These are phyloP conservation scores for Calendula officinalis DNA, from an alignment of 129 eudicot species.

Conservation along the genomic window DNA sequence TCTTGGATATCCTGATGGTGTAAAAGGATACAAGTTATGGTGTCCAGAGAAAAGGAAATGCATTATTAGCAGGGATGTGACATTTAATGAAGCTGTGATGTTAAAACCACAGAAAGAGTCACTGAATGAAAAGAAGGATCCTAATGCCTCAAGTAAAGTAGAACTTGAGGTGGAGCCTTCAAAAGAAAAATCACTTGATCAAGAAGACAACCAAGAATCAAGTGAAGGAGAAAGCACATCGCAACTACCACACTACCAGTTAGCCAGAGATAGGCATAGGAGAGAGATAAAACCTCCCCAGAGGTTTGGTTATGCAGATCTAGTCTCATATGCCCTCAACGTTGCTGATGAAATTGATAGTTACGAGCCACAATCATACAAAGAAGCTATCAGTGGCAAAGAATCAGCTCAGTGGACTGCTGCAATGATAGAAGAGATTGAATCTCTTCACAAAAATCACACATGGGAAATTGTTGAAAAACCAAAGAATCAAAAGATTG, in stretches of 20 bases:
- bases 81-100: not conserved
- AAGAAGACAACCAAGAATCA: not conserved
- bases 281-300: not conserved
- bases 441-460: not conserved
- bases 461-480: not conserved
- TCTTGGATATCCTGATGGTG: not conserved
- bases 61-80: not conserved
- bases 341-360: not conserved
- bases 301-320: not conserved
- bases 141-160: not conserved
- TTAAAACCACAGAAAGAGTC: not conserved
- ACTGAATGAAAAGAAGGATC: not conserved
- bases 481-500: not conserved
- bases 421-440: not conserved
- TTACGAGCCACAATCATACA: not conserved
- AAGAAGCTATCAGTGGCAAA: not conserved
- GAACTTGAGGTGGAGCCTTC: not conserved
- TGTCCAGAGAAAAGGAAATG: not conserved
- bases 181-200: too few species aligned
- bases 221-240: not conserved
- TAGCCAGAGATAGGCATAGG: not conserved
- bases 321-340: not conserved
- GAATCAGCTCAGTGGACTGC: not conserved
- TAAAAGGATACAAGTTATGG: not conserved
- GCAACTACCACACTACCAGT: not conserved